Evolutionary conservation across 1,139 yeast species (phyloP), one percentile per base, ranked within the genome.

Genomic region (Saccharomycopsis hybrid): DNA sequence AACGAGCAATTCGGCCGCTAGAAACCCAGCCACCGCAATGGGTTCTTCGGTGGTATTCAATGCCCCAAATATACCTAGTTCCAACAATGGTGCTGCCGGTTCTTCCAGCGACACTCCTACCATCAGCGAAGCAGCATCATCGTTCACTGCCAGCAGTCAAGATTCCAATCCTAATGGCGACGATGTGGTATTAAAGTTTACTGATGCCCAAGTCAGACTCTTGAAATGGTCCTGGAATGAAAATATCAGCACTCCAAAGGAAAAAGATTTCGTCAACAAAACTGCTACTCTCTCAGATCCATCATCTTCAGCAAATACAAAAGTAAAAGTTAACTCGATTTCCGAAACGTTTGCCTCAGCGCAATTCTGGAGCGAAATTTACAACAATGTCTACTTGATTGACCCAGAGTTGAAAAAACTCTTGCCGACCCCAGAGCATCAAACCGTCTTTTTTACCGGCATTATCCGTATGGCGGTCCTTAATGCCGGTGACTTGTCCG

Each of bases 211-310:
- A 43, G 43, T 44, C 2, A 30, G 46, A 9, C 43, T 53, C 8
- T 36, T 53, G 32, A 53, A 49, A 43, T 47, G 52, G 50, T 51
- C 54, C 5, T 53, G 56, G 56, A 52, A 43, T 33, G 54, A 52
- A 39, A 50, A 44, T 36, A 31, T 52, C 13, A 11, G 30, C 18
- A 11, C 27, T 29, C 29, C 38, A 44, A 44, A 44, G 5, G 39
- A 28, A 11, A 29, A 36, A 33, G 40, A 24, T 5, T 18, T 18
- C 18, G 18, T 18, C 18, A 18, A 18, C 18, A 18, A 18, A 18
- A 18, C 18, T 18, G 18, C 18, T 18, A 18, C 18, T 18, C 18
- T 18, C 18, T 18, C 18, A 18, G 18, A 18, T 18, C 18, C 18
- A 18, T 18, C 18, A 18, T 18, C 18, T 18, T 18, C 18, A 18